Evolutionary conservation across 83 land plant genomes (phyloP).

Genomic region (Isoetes engelmannii): DNA sequence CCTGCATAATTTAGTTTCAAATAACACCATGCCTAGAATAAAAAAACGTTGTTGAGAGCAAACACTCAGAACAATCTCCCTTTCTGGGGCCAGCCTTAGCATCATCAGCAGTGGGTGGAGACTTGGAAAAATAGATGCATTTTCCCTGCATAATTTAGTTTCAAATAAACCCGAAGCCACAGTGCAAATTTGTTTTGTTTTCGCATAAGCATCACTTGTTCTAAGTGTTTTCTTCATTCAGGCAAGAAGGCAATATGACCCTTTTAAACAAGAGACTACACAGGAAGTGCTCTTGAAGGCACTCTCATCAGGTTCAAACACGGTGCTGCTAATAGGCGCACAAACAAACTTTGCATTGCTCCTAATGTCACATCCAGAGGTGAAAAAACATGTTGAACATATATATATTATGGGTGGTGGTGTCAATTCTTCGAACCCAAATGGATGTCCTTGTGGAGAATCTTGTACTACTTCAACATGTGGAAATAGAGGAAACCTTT

Average conservation of each 20-base stretch:
- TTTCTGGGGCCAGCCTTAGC: too few relatives aligned
- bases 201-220: too few relatives aligned
- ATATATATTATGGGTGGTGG: slow-evolving; percentile 83
- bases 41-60: too few relatives aligned
- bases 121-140: neutral
- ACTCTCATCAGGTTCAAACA: slow-evolving; percentile 53
- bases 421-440: slow-evolving; percentile 53
- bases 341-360: slow-evolving; percentile 76
- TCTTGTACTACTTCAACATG: slow-evolving; percentile 51
- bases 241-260: slow-evolving; percentile 65
- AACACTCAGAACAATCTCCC: too few relatives aligned
- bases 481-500: slow-evolving; percentile 66
- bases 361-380: slow-evolving; percentile 60
- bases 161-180: neutral
- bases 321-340: slow-evolving; percentile 48
- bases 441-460: slow-evolving; percentile 42
- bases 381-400: slow-evolving; percentile 67
- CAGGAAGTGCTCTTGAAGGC: slow-evolving; percentile 66
- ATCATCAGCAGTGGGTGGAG: too few relatives aligned
- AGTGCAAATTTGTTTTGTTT: too few relatives aligned
- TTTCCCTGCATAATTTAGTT: neutral
- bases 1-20: too few relatives aligned
- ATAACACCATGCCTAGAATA: too few relatives aligned
- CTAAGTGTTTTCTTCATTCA: slow-evolving; percentile 12
- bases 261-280: slow-evolving; percentile 54